phyloP scores from a whole-genome alignment of 768 basidiomycete species.

The Mycena crocata region DNA sequence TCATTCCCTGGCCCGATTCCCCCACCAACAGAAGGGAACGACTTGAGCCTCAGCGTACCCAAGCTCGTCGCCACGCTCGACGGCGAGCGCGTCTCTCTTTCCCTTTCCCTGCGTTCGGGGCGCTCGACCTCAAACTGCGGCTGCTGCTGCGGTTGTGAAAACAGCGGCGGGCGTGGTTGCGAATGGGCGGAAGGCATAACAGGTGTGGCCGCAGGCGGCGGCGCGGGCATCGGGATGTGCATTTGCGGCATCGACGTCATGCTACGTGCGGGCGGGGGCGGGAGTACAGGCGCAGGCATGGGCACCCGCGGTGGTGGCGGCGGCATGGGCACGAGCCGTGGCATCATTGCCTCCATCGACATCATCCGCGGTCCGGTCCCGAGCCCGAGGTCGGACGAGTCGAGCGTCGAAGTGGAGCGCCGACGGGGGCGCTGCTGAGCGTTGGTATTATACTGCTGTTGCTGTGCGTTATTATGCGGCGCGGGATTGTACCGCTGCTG shows the following conservation, averaged over 20 bases:
- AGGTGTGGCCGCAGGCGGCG: conserved; percentile 1
- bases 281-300: not conserved
- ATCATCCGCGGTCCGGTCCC: not conserved
- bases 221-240: conserved; percentile 25
- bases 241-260: conserved; percentile 5
- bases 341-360: conserved; percentile 1
- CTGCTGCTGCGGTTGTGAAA: conserved; percentile 2
- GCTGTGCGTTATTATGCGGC: no score
- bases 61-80: conserved; percentile 12
- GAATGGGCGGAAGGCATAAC: not conserved
- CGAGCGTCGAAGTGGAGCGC: not conserved
- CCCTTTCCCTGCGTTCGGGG: not conserved
- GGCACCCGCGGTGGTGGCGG: no score
- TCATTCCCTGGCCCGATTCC: no score
- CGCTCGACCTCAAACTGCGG: conserved; percentile 22
- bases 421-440: not conserved
- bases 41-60: conserved; percentile 19
- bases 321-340: conserved; percentile 6
- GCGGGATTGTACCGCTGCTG: no score
- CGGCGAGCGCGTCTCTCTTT: conserved; percentile 18
- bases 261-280: not conserved
- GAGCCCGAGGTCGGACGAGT: not conserved
- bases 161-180: not conserved
- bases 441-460: not conserved
- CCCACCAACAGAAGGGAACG: no score